A percentile compares a stretch with the other conserved stretches of the same genome.
phyloP scores from a whole-genome alignment of 225 moss, liverwort and hornwort species.

The Rhytidiadelphus loreus region DNA sequence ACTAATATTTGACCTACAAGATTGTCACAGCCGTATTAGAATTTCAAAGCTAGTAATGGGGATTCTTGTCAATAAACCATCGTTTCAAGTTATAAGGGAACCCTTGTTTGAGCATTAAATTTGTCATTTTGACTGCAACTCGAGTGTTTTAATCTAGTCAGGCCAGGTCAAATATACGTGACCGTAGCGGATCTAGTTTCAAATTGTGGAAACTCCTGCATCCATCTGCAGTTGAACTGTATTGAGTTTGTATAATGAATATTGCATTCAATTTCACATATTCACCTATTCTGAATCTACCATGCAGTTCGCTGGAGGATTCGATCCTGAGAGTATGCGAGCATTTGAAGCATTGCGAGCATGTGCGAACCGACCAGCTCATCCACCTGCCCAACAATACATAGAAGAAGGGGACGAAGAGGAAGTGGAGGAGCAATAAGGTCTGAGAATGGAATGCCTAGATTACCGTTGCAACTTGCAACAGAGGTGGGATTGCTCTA shows the following conservation, averaged over 20 bases:
- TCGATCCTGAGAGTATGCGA: constrained; percentile 80
- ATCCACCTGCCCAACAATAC: neutral
- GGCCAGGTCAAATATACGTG: neutral
- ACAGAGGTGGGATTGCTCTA: neutral
- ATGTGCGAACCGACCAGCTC: constrained; percentile 39
- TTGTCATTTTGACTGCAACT: neutral
- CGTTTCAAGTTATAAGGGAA: neutral
- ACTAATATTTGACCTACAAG: neutral
- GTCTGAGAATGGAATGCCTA: neutral
- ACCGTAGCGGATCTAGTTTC: neutral
- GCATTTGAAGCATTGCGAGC: constrained; percentile 67
- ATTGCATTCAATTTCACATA: neutral
- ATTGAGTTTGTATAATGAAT: neutral
- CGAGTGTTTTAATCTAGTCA: neutral
- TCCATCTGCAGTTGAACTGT: neutral
- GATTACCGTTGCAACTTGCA: neutral
- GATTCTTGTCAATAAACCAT: neutral
- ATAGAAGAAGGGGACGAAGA: constrained; percentile 1
- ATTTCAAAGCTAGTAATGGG: neutral
- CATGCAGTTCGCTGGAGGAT: constrained; percentile 73
- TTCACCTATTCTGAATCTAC: neutral
- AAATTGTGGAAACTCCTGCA: neutral
- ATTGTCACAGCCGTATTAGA: neutral
- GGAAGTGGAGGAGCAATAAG: neutral
- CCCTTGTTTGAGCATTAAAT: neutral